Base-by-base conservation (phyloP, 1,284 basidiomycete species). In the Tilletiopsis washingtonensis region DNA sequence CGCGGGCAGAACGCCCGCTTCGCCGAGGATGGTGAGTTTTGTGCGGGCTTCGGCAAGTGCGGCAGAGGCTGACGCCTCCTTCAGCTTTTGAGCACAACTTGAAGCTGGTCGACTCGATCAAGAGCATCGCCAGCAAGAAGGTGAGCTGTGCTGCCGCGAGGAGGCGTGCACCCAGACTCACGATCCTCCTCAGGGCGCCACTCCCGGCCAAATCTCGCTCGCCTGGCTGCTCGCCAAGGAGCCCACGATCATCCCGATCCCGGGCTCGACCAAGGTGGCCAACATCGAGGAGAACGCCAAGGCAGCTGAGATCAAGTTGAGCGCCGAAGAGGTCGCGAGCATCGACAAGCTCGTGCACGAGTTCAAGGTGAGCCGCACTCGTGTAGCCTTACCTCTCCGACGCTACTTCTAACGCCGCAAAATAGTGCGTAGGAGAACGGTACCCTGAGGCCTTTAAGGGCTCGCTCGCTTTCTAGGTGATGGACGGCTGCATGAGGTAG, bases 71-170 rank as follows among this genome's bases (percentile, higher is more conserved):
- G 60, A 14, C n/a, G n/a, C n/a, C n/a, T n/a, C n/a, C n/a, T n/a
- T n/a, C n/a, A n/a, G 61, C 61, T 47, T 62, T 64, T 20, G 23
- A 40, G 9, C 59, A 62, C 48, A 64, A 64, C 48, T 51, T 64
- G 39, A 54, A 59, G 20, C 49, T 64, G 2, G 60, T 60, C 34
- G 24, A 54, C 4, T 53, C 57, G 24, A 57, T 64, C 26, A 43
- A 49, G 6, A 53, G 56, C 40, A 62, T 64, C 26, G 66, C 60
- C 9, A 46, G 49, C 19, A 64, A 59, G 37, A 63, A 61, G 45
- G 43, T 19, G 42, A 46, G 43, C 37, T 54, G n/a, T n/a, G n/a
- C n/a, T n/a, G 40, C 5, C 45, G 29, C 29, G 15, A 32, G 29
- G 29, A 32, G 29, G 29, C 29, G 29, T 32, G 29, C 29, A 15